A percentile compares a stretch with the other conserved stretches of the same genome.
Evolutionary conservation across 1,284 basidiomycete genomes (phyloP).

Genomic region (Neotropicomus parvogracilis): DNA sequence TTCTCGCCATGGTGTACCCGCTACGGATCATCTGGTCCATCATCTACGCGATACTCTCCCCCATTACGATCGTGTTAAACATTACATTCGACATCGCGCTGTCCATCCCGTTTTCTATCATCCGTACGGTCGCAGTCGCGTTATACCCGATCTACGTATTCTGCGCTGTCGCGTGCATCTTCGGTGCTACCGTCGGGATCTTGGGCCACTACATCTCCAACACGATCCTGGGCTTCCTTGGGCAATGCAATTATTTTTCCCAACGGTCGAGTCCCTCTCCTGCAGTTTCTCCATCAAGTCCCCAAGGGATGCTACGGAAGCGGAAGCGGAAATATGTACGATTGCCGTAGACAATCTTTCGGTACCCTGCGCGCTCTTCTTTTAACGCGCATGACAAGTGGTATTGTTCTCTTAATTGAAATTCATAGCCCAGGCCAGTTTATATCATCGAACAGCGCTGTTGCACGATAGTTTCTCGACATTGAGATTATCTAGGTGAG

Average conservation of each 20-base stretch:
- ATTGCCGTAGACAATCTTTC: slow-evolving; percentile 16
- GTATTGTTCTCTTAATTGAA: neutral
- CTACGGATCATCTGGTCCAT: slow-evolving; percentile 37
- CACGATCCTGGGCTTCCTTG: slow-evolving; percentile 11
- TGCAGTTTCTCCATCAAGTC: neutral
- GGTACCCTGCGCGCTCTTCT: neutral
- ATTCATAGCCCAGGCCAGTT: neutral
- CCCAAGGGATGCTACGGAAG: slow-evolving; percentile 21
- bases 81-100: slow-evolving; percentile 44
- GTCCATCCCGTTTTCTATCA: slow-evolving; percentile 42
- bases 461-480: slow-evolving; percentile 1
- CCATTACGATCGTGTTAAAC: slow-evolving; percentile 42
- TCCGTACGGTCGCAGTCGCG: slow-evolving; percentile 41
- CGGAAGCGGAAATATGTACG: slow-evolving; percentile 27
- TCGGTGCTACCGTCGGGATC: slow-evolving; percentile 48
- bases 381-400: neutral
- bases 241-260: slow-evolving; percentile 16
- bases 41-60: slow-evolving; percentile 48
- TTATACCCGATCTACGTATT: slow-evolving; percentile 63
- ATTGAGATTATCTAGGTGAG: neutral
- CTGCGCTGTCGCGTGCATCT: slow-evolving; percentile 53
- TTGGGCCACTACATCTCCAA: slow-evolving; percentile 37
- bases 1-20: slow-evolving; percentile 27
- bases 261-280: slow-evolving; percentile 5
- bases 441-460: neutral